Base-by-base conservation (phyloP, 2,329 filamentous ascomycete genomes). In the Paraphoma chrysanthemicola region DNA sequence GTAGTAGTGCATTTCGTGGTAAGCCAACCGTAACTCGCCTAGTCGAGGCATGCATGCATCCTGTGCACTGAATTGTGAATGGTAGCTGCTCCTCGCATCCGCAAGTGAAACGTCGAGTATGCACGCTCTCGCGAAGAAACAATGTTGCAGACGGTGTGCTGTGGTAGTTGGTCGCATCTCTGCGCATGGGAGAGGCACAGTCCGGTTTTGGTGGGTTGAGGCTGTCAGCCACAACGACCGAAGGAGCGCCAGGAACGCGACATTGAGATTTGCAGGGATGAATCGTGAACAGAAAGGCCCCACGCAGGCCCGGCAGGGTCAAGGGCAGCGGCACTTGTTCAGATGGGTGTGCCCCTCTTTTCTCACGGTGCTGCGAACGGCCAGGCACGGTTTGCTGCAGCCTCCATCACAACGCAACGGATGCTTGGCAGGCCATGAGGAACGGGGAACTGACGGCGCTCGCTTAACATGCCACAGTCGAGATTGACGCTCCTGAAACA, bases 401-500 rank as follows among this genome's bases (percentile, higher is more conserved):
- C 44, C 45, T 28, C 53, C 30, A 51, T 65, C 64, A 60, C 58
- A 39, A 12, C 33, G 23, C 23, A 23, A 23, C 11, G 31, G 17
- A 39, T 6, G 8, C 51, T 60, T 51, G 54, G 59, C 53, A 52
- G 45, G 17, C 44, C 50, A 48, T 47, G 43, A 49, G 53, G 53
- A 58, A 53, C 41, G 23, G 51, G 52, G 14, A 23, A 16, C 14
- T 42, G 11, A 16, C 14, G 16, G 16, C 16, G 44, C 53, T 66
- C 59, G 63, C 63, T 52, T 3, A n/a, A 42, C 4, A 36, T 42
- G 16, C 39, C 39, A 17, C 16, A 42, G 48, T 57, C 18, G 51
- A 42, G 56, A 64, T 59, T 56, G 54, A 54, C 60, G 51, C 31
- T 51, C 54, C 46, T 69, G 67, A 70, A 70, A 70, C 67, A 53